Percentiles rank a stretch among this genome's conserved stretches.
Evolutionary conservation across 768 basidiomycete species (phyloP).

Genomic region (Russula lepida): DNA sequence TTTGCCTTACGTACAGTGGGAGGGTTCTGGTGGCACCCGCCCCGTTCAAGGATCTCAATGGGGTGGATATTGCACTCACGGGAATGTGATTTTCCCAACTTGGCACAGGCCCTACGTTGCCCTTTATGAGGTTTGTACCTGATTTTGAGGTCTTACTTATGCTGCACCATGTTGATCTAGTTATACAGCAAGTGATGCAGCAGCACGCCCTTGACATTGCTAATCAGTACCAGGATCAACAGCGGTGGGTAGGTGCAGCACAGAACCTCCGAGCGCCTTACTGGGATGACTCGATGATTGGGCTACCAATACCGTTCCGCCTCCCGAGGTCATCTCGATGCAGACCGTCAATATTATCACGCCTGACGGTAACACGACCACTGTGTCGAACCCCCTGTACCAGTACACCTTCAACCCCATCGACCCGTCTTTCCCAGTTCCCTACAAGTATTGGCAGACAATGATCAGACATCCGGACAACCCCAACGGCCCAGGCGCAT

Average conservation of each 20-base stretch:
- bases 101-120: too few relatives aligned
- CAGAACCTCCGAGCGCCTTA: constrained; percentile 33
- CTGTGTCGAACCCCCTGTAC: constrained; percentile 30
- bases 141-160: not conserved
- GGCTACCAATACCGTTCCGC: constrained; percentile 33
- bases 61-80: constrained; percentile 47
- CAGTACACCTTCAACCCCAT: too few relatives aligned
- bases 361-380: constrained; percentile 25
- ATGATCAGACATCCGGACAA: constrained; percentile 10
- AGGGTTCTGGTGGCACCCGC: constrained; percentile 28
- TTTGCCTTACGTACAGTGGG: constrained; percentile 38
- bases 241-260: constrained; percentile 30
- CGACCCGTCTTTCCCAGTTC: constrained; percentile 3
- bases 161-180: not conserved
- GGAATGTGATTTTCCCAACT: too few relatives aligned
- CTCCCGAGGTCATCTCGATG: constrained; percentile 31
- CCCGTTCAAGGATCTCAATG: constrained; percentile 24
- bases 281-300: too few relatives aligned
- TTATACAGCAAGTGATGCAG: constrained; percentile 40
- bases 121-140: not conserved
- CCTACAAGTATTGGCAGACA: constrained; percentile 4
- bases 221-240: constrained; percentile 28
- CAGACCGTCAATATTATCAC: constrained; percentile 29
- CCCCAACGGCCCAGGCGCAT: not conserved
- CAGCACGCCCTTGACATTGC: constrained; percentile 34